Conservation (phyloP, 1,284 basidiomycete species). For the Cryptococcus sp. region DNA sequence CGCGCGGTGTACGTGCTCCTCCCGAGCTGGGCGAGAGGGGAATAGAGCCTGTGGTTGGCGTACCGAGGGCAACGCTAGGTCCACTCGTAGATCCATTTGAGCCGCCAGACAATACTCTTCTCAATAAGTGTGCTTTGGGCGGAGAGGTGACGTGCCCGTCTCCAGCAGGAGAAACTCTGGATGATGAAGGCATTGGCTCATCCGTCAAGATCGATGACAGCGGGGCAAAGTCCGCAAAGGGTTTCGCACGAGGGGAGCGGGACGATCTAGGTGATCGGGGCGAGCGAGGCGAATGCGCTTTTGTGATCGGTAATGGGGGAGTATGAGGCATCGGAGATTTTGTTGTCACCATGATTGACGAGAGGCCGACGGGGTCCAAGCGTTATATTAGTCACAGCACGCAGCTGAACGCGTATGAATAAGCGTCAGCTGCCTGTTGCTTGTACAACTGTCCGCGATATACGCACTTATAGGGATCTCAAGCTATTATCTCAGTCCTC, state of each 20-base stretch:
- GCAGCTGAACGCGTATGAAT: too few relatives aligned
- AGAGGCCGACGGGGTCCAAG: too few relatives aligned
- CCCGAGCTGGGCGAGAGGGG: constrained; percentile 32
- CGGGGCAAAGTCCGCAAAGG: constrained; percentile 9
- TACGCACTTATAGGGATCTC: too few relatives aligned
- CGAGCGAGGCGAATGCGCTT: not conserved
- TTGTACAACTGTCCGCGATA: too few relatives aligned
- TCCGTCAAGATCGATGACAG: constrained; percentile 15
- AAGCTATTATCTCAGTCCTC: too few relatives aligned
- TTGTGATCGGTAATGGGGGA: not conserved
- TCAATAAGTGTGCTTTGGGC: constrained; percentile 19
- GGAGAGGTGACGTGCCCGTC: not conserved
- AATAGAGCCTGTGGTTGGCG: constrained; percentile 9
- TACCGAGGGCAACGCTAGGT: constrained; percentile 3
- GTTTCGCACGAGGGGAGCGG: constrained; percentile 8
- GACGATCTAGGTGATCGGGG: constrained; percentile 12
- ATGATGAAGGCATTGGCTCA: constrained; percentile 3
- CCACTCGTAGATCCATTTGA: constrained; percentile 18
- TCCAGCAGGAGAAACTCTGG: not conserved
- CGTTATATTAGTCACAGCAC: too few relatives aligned
- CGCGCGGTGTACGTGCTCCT: constrained; percentile 32
- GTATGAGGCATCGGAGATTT: not conserved
- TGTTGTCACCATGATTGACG: not conserved
- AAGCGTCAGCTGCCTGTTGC: too few relatives aligned
- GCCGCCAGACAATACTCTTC: constrained; percentile 28